Percentiles rank a stretch among this genome's conserved stretches.
Conservation (phyloP, 2,329 filamentous ascomycete genomes). For the Colletotrichum lindemuthianum region DNA sequence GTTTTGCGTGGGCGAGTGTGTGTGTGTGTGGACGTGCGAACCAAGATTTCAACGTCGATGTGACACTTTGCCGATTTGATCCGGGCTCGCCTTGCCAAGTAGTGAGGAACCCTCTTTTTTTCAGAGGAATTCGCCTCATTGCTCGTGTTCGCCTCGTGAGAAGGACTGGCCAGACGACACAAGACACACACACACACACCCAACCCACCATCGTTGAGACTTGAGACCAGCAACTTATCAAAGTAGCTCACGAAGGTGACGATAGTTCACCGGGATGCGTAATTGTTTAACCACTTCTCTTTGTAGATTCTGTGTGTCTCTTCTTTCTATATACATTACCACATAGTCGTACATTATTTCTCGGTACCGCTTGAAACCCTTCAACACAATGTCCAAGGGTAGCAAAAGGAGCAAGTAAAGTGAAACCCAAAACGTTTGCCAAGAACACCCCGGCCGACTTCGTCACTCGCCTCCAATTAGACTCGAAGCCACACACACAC, state of each 20-base stretch:
- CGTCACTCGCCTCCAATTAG: not conserved
- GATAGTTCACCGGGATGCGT: not conserved
- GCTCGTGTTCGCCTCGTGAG: too few species aligned
- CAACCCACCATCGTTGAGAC: not conserved
- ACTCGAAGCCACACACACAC: not conserved
- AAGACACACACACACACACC: not conserved
- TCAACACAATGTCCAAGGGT: not conserved
- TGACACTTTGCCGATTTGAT: not conserved
- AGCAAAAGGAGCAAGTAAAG: not conserved
- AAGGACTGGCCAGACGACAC: not conserved
- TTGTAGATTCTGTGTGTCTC: conserved; percentile 26
- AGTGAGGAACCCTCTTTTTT: not conserved
- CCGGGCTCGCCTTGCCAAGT: not conserved
- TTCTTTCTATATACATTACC: conserved; percentile 33
- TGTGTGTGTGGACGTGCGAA: not conserved
- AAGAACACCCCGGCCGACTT: not conserved
- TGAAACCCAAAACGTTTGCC: conserved; percentile 18
- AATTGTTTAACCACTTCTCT: conserved; percentile 1
- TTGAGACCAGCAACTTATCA: not conserved
- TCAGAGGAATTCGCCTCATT: not conserved
- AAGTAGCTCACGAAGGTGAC: not conserved
- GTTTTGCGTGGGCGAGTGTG: not conserved
- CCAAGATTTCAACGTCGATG: not conserved
- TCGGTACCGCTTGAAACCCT: conserved; percentile 3
- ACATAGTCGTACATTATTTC: conserved; percentile 28